phyloP scores from a whole-genome alignment of 2,329 filamentous ascomycete species.

The Lachnellula willkommii region DNA sequence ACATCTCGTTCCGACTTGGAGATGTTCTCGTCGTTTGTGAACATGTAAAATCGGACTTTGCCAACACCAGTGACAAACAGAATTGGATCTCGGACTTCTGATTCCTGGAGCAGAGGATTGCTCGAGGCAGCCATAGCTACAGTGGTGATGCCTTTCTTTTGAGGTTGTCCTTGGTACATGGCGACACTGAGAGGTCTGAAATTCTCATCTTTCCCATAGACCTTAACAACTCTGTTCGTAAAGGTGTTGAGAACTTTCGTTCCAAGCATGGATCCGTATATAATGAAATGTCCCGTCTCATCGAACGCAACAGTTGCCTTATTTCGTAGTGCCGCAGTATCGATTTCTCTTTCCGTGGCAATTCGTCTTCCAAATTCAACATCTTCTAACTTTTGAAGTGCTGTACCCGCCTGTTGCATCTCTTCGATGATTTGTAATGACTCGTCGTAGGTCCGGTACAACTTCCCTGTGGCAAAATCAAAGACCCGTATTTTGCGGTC shows the following conservation, averaged over 20 bases:
- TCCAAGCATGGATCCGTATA: constrained; percentile 88
- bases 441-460: constrained; percentile 91
- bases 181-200: constrained; percentile 77
- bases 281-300: constrained; percentile 89
- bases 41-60: constrained; percentile 96
- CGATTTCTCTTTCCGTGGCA: constrained; percentile 80
- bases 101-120: constrained; percentile 89
- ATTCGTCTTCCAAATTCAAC: constrained; percentile 88
- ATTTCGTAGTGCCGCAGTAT: constrained; percentile 59
- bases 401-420: constrained; percentile 92
- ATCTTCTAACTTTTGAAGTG: constrained; percentile 73
- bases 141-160: constrained; percentile 88
- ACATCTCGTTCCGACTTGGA: constrained; percentile 82
- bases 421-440: constrained; percentile 83
- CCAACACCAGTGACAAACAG: constrained; percentile 76
- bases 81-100: constrained; percentile 85
- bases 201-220: constrained; percentile 85
- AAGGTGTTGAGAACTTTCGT: constrained; percentile 95
- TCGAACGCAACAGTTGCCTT: constrained; percentile 89
- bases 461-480: constrained; percentile 82
- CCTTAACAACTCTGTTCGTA: constrained; percentile 85
- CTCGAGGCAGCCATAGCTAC: constrained; percentile 94
- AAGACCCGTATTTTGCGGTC: constrained; percentile 92
- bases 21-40: constrained; percentile 82
- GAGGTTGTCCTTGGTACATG: constrained; percentile 90